Evolutionary conservation across 768 basidiomycete genomes (phyloP).

Genomic region (Pleurotus sapidus): DNA sequence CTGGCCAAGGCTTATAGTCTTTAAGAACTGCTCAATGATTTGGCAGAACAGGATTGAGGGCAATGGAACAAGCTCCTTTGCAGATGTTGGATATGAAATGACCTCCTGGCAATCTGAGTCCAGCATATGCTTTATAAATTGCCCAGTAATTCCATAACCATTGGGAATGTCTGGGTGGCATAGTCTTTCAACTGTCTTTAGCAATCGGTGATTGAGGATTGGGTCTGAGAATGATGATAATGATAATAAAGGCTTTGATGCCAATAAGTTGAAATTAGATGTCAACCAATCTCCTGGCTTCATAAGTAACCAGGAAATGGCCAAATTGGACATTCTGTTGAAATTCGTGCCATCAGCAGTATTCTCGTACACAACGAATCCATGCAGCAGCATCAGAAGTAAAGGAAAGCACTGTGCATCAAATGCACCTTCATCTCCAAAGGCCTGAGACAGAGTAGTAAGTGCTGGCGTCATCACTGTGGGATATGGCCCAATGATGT

Average conservation of each 20-base stretch:
- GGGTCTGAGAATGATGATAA: neutral
- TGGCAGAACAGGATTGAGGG: neutral
- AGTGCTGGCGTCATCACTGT: neutral
- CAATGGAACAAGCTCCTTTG: neutral
- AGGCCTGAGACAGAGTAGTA: neutral
- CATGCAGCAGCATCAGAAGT: neutral
- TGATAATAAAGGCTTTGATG: neutral
- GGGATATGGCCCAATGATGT: neutral
- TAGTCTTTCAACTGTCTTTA: neutral
- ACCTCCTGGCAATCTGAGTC: neutral
- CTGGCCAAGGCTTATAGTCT: neutral
- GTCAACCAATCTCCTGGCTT: neutral
- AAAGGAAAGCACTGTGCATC: neutral
- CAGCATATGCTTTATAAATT: neutral
- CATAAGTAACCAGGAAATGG: neutral
- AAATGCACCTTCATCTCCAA: neutral
- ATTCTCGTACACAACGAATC: neutral
- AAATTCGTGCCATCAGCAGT: neutral
- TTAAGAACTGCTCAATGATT: neutral
- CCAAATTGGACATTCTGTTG: neutral
- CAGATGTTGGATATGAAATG: neutral
- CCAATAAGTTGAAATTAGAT: neutral
- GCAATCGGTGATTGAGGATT: neutral
- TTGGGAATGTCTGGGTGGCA: neutral
- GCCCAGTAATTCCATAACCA: neutral